phyloP scores from a whole-genome alignment of 2,329 filamentous ascomycete genomes.

The Nothophaeocryptopus gaeumannii region DNA sequence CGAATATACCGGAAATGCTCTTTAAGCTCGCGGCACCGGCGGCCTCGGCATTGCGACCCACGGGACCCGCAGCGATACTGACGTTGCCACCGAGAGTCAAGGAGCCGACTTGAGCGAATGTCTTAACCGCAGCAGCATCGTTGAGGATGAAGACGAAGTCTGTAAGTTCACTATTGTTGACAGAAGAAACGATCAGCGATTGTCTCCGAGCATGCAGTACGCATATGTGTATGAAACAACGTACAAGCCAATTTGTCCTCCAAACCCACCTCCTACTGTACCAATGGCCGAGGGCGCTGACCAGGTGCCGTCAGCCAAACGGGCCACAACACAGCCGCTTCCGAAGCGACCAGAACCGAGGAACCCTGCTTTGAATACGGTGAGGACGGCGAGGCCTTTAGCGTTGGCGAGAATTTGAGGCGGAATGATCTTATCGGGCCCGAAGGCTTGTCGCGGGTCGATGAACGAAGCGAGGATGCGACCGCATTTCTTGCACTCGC shows the following conservation, averaged over 20 bases:
- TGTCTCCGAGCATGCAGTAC: no score
- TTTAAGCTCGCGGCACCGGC: constrained; percentile 88
- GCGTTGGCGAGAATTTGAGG: constrained; percentile 84
- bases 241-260: constrained; percentile 75
- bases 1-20: constrained; percentile 88
- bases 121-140: constrained; percentile 81
- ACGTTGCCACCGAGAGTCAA: constrained; percentile 95
- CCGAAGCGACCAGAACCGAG: constrained; percentile 79
- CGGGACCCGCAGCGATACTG: constrained; percentile 87
- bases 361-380: constrained; percentile 83
- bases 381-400: constrained; percentile 85
- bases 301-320: constrained; percentile 74
- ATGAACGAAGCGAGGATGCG: constrained; percentile 95
- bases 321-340: constrained; percentile 76
- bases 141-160: constrained; percentile 99
- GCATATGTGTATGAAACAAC: no score
- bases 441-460: constrained; percentile 88
- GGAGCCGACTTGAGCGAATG: constrained; percentile 88
- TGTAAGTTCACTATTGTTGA: constrained; percentile 60
- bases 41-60: constrained; percentile 93
- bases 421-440: constrained; percentile 95
- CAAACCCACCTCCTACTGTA: constrained; percentile 76
- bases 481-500: constrained; percentile 95
- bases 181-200: no score
- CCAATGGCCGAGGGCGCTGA: constrained; percentile 78